Evolutionary conservation across 768 basidiomycete species (phyloP).

Genomic region (Boletus rubescentipes): DNA sequence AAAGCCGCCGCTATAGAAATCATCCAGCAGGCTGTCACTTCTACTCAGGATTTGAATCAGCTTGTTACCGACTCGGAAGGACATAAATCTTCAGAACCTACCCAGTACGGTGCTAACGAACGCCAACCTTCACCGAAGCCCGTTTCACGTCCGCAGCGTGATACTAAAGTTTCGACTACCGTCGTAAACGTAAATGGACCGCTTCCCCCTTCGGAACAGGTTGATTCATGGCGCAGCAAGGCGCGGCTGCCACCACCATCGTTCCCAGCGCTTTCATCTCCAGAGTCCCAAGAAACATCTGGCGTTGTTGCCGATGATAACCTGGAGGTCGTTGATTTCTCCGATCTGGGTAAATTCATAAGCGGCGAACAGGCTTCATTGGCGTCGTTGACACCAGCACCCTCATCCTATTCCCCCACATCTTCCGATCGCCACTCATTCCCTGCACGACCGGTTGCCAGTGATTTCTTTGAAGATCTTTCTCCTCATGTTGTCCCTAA

Average conservation of each 20-base stretch:
- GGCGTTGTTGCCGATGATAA: constrained; percentile 52
- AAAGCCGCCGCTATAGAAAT: constrained; percentile 41
- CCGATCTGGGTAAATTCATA: constrained; percentile 70
- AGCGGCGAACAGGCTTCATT: constrained; percentile 34
- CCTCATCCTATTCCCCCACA: constrained; percentile 19
- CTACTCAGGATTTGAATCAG: constrained; percentile 10
- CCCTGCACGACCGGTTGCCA: constrained; percentile 53
- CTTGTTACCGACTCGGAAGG: constrained; percentile 7
- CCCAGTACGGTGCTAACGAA: constrained; percentile 20
- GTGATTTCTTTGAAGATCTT: constrained; percentile 70
- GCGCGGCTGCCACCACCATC: constrained; percentile 31
- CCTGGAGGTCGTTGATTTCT: constrained; percentile 80
- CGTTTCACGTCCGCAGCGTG: constrained; percentile 22
- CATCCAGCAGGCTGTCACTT: constrained; percentile 48
- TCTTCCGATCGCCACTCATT: constrained; percentile 26
- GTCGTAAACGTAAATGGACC: constrained; percentile 27
- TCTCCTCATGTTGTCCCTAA: constrained; percentile 41
- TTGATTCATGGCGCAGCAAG: constrained; percentile 69
- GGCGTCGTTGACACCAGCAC: constrained; percentile 9
- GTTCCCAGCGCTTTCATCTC: constrained; percentile 32
- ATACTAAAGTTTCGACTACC: constrained; percentile 3
- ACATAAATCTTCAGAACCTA: neutral
- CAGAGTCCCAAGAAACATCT: constrained; percentile 37
- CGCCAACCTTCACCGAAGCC: constrained; percentile 38
- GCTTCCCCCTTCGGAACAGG: constrained; percentile 34